These are phyloP conservation scores for Phalaenopsis hybrid DNA, from an alignment of 116 monocot species.

Conservation along the genomic window DNA sequence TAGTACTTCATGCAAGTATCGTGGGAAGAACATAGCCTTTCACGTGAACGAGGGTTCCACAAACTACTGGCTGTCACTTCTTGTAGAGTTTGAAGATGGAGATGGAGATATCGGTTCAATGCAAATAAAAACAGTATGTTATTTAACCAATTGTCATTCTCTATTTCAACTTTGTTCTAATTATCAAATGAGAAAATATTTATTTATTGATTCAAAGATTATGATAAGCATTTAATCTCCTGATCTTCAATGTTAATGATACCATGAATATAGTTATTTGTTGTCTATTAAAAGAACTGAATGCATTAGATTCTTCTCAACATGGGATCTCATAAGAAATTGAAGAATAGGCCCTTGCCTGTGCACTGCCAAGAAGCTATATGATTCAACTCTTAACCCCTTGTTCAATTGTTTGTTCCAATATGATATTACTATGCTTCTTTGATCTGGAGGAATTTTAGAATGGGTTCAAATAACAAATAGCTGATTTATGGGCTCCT, in stretches of 20 bases:
- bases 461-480: no score
- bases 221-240: neutral
- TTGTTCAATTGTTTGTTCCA: no score
- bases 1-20: constrained; percentile 76
- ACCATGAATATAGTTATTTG: neutral
- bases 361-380: no score
- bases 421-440: no score
- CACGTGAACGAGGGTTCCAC: constrained; percentile 93
- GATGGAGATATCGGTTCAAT: constrained; percentile 91
- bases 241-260: neutral
- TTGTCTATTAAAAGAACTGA: neutral
- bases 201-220: neutral
- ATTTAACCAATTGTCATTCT: neutral
- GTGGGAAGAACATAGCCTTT: constrained; percentile 72
- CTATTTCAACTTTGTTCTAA: neutral
- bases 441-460: no score
- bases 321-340: neutral
- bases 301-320: neutral
- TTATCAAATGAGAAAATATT: neutral
- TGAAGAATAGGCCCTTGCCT: neutral
- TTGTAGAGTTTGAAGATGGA: constrained; percentile 90
- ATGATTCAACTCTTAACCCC: no score
- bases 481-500: no score
- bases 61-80: constrained; percentile 76
- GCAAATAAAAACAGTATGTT: constrained; percentile 65